Evolutionary conservation across 257 asterid species (phyloP), one percentile per base, ranked within the genome.

Genomic region (Echium plantagineum): DNA sequence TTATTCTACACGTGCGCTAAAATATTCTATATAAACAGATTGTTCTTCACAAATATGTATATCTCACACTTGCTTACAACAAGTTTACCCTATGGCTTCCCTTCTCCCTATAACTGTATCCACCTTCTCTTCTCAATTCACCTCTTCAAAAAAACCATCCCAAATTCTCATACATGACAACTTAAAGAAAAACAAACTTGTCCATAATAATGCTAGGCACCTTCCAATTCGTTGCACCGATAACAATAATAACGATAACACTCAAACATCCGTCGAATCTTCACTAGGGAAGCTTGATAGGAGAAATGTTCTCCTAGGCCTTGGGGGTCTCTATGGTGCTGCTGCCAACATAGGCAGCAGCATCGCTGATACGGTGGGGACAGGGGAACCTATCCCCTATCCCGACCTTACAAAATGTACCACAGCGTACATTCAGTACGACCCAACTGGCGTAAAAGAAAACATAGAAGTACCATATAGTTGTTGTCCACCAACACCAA

Each of bases 401-500:
- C 70, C 75, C 5, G 54, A 60, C 10, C 20, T 61, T 46, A 15
- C 47, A 1, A 49, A 54, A 26, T 71, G 71, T 62, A 51, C 64
- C 15, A 53, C 59, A 0, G 61, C 58, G 0, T 52, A 70, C 52
- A 22, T 56, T 30, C 32, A 63, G 8, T 0, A 15, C 1, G 57
- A 53, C 26, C 24, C 57, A 5, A 53, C 21, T 53, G 59, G 26
- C 17, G 35, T 9, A 55, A 7, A 21, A 6, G 26, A 55, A 10
- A 55, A 20, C 26, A 21, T 17, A 20, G 54, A 10, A 59, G 63
- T n/a, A 20, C 32, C 42, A 47, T 53, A 15, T 9, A 65, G 42
- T 9, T 72, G 77, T 54, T 72, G 73, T 32, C 77, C 77, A 3
- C 66, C 66, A 13, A 6, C 19, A 6, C 9, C 70, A 0, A 24